Evolutionary conservation across 768 basidiomycete species (phyloP), one percentile per base, ranked within the genome.

Genomic region (Serendipita sp.): DNA sequence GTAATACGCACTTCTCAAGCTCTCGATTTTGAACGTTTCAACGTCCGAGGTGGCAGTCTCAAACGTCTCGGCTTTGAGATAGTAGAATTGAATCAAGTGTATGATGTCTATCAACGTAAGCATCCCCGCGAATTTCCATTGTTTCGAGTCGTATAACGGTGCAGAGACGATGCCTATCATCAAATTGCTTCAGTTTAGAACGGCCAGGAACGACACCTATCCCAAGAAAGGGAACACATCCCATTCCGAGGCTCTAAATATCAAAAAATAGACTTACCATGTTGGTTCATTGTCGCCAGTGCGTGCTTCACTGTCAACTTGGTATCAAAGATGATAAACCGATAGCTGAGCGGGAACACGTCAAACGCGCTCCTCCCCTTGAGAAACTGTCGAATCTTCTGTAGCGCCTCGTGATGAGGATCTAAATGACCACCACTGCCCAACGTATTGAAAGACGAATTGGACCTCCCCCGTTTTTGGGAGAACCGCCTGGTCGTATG

Each of bases 71-170:
- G 74, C 74, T 1, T 74, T 78, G 48, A 76, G 73, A 68, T 79
- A 80, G 69, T 79, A 80, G 71, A 77, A 80, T 66, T 80, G 79
- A 38, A 80, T 79, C 44, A 80, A 72, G 64, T 80, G 78, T 36
- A 80, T 78, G 66, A 80, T 75, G 68, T 80, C 78, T 65, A 75
- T 74, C 1, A 79, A 74, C 2, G 79, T 80, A 69, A 80, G 78
- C 78, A 80, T 79, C 41, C 79, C 78, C 38, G 76, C 77, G 67
- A 79, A 80, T 60, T 74, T 74, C 8, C 77, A 77, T 15, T 73
- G 75, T 16, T 74, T 74, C 30, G 76, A 77, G 70, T 79, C 76
- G 74, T 77, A 80, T 23, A 80, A 68, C 3, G 79, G 79, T 1
- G 79, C 79, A 7, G 78, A 78, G 11, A 79, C 78, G 63, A 79